These are phyloP conservation scores for Nakazawaea wickerhamii DNA, from an alignment of 805 yeast genomes.

Conservation along the genomic window DNA sequence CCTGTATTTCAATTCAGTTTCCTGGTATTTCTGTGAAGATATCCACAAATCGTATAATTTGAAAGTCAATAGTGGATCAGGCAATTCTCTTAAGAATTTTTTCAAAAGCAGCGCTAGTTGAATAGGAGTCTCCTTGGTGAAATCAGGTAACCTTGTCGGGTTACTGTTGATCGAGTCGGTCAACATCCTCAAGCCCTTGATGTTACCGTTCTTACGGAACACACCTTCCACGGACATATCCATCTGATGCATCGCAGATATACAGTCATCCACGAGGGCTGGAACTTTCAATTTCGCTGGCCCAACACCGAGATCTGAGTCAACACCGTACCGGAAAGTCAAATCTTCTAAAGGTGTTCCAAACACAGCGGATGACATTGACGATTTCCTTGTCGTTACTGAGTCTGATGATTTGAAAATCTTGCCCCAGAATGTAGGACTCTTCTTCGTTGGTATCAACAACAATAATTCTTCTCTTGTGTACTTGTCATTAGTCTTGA, in stretches of 20 bases:
- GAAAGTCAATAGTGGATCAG: slow-evolving; percentile 82
- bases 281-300: slow-evolving; percentile 80
- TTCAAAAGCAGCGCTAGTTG: slow-evolving; percentile 92
- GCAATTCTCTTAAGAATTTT: slow-evolving; percentile 86
- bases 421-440: slow-evolving; percentile 49
- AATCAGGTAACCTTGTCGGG: slow-evolving; percentile 67
- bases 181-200: slow-evolving; percentile 69
- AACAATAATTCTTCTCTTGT: slow-evolving; percentile 35
- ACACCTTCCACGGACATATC: slow-evolving; percentile 96
- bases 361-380: slow-evolving; percentile 42
- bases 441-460: slow-evolving; percentile 38
- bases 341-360: slow-evolving; percentile 71
- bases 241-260: slow-evolving; percentile 77
- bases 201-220: slow-evolving; percentile 94
- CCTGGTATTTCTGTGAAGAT: slow-evolving; percentile 51
- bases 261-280: slow-evolving; percentile 76
- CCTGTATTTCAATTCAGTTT: slow-evolving; percentile 40
- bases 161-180: slow-evolving; percentile 67
- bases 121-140: slow-evolving; percentile 71
- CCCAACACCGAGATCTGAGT: slow-evolving; percentile 80
- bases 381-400: background rate
- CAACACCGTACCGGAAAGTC: slow-evolving; percentile 68
- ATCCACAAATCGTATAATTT: slow-evolving; percentile 77
- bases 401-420: slow-evolving; percentile 29
- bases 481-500: slow-evolving; percentile 26